Percentiles rank a stretch among this genome's conserved stretches.
Conservation (phyloP, 345 rosid species). For the Gossypioides kirkii region DNA sequence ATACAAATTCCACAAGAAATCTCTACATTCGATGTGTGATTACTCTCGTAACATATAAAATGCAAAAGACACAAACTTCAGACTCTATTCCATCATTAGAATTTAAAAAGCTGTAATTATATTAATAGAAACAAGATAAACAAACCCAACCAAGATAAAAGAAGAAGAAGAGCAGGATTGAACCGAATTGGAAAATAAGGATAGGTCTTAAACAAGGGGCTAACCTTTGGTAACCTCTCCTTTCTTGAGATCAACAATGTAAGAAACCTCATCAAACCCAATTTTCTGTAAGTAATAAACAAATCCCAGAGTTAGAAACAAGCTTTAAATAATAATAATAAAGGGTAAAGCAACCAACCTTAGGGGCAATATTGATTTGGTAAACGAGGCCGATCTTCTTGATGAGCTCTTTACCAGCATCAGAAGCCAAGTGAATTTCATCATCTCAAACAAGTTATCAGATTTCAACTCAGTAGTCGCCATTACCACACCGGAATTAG, state of each 20-base stretch:
- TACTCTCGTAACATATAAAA: neutral
- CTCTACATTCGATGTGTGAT: too few relatives aligned
- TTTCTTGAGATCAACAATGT: conserved; percentile 17
- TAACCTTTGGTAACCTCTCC: conserved; percentile 77
- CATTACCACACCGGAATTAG: neutral
- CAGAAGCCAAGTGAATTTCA: neutral
- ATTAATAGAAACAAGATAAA: neutral
- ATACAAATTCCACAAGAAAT: too few relatives aligned
- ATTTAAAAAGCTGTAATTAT: neutral
- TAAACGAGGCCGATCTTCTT: neutral
- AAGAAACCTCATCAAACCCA: conserved; percentile 77
- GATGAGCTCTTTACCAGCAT: neutral
- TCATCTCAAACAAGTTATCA: neutral
- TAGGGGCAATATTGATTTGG: neutral
- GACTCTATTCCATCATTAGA: neutral
- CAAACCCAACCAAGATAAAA: neutral
- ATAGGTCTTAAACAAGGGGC: conserved; percentile 2
- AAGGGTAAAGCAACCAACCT: neutral
- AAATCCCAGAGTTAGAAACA: neutral
- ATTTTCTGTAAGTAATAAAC: conserved; percentile 56
- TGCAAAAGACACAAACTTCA: neutral
- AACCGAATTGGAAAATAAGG: neutral
- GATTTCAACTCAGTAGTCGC: neutral
- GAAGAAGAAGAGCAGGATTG: neutral
- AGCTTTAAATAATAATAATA: neutral